phyloP scores from a whole-genome alignment of 495 filamentous ascomycete species.

The Daldinia vernicosa region DNA sequence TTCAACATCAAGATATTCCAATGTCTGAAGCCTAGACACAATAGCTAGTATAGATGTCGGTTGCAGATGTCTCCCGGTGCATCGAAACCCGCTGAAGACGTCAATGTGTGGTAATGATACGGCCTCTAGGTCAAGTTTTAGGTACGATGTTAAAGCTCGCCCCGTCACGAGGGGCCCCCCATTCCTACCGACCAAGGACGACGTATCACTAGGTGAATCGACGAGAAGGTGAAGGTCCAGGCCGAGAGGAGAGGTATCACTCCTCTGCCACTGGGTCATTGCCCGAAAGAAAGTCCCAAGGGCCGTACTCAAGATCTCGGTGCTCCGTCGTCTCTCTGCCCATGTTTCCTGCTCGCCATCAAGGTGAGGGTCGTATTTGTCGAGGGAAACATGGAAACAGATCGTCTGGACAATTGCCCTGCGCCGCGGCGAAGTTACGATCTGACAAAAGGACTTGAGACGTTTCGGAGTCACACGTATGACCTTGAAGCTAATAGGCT shows the following conservation, averaged over 20 bases:
- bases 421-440: conserved; percentile 28
- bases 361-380: conserved; percentile 24
- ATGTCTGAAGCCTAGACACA: conserved; percentile 27
- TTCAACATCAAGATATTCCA: conserved; percentile 34
- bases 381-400: conserved; percentile 34
- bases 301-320: conserved; percentile 25
- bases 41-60: conserved; percentile 30
- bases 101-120: conserved; percentile 32
- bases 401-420: conserved; percentile 34
- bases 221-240: conserved; percentile 33
- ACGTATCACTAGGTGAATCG: conserved; percentile 35
- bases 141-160: conserved; percentile 21
- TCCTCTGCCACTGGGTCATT: conserved; percentile 29
- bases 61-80: conserved; percentile 34
- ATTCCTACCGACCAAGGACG: conserved; percentile 7
- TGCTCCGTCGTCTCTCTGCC: conserved; percentile 27
- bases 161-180: conserved; percentile 21
- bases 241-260: conserved; percentile 32
- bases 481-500: conserved; percentile 29
- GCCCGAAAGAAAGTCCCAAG: conserved; percentile 24
- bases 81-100: conserved; percentile 35
- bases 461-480: conserved; percentile 31
- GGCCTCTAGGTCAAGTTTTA: conserved; percentile 30
- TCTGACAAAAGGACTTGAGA: conserved; percentile 25
- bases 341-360: conserved; percentile 29